These are phyloP conservation scores for Ophiosphaerella herpotricha DNA, from an alignment of 2,329 filamentous ascomycete species.

Conservation along the genomic window DNA sequence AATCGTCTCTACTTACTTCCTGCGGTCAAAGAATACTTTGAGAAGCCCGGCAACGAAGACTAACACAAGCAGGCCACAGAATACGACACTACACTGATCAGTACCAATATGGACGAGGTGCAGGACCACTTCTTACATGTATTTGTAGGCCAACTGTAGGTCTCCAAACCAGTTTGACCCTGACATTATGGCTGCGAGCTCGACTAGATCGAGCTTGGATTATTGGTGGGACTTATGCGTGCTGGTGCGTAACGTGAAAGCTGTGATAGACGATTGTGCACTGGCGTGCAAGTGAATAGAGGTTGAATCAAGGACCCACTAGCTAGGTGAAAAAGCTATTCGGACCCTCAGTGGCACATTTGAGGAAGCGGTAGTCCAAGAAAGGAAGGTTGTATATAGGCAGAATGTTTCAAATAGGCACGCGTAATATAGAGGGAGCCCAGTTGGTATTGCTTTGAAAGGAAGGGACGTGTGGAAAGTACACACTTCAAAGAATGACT, in stretches of 20 bases:
- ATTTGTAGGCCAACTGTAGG: constrained; percentile 45
- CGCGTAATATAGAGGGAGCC: constrained; percentile 8
- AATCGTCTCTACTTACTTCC: constrained; percentile 34
- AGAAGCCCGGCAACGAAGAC: constrained; percentile 39
- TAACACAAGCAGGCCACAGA: constrained; percentile 34
- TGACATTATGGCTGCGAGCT: constrained; percentile 19
- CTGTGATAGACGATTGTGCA: no score
- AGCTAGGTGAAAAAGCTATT: no score
- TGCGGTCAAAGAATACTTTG: constrained; percentile 43
- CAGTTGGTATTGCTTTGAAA: constrained; percentile 17
- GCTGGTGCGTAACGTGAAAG: no score
- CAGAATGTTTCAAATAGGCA: constrained; percentile 18
- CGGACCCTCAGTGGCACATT: not conserved
- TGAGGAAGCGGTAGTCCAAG: not conserved
- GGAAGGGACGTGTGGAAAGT: constrained; percentile 41
- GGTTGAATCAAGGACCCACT: no score
- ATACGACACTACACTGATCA: constrained; percentile 37
- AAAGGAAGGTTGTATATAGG: constrained; percentile 18
- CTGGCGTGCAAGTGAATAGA: no score
- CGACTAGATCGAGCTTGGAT: not conserved
- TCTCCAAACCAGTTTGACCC: constrained; percentile 40
- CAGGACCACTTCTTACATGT: constrained; percentile 29
- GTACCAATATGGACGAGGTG: not conserved
- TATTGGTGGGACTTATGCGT: not conserved
- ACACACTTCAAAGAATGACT: constrained; percentile 35